Base-by-base conservation (phyloP, 345 rosid genomes). In the Populus deltoides region DNA sequence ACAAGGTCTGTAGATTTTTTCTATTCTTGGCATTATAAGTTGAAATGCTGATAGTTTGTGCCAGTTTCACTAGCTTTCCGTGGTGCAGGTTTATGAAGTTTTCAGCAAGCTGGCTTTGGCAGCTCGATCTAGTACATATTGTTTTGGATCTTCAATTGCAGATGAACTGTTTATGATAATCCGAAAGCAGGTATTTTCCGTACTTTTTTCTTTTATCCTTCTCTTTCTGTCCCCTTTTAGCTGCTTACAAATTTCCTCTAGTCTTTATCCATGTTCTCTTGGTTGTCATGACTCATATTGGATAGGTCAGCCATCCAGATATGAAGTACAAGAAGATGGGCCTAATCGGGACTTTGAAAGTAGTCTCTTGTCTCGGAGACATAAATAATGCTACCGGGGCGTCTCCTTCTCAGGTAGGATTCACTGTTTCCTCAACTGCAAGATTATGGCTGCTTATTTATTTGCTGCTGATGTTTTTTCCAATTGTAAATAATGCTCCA, bases 301-400 rank as follows among this genome's bases (percentile, higher is more conserved):
- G 77, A 47, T 86, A 93, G 98, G 88, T 92, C 62, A 88, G 81
- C 84, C 98, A 93, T 85, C 85, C 91, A 18, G 92, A 90, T 72
- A 66, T 92, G 79, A 90, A 87, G 84, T 93, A 90, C 91, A 90
- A 90, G 87, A 92, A 83, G 88, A 93, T 93, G 93, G 98, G 98
- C 8, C 69, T 92, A 76, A 90, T 92, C 70, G 98, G 98, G 74
- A 87, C 84, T 68, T 83, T 93, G 73, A 89, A 90, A 86, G 87
- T 92, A 67, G 89, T 92, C 71, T 89, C 93, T 47, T 85, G 88
- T 84, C 84, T 93, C 69, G 93, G 88, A 16, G 89, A 86, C 86
- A 86, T 71, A 80, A 86, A 79, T 71, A 71, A 78, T 85, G 81
- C 72, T 80, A 76, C 84, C 31, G 61, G 71, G 67, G 68, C 83